A percentile compares a stretch with the other conserved stretches of the same genome.
phyloP scores from a whole-genome alignment of 768 basidiomycete species.

The Kwoniella heveanensis region DNA sequence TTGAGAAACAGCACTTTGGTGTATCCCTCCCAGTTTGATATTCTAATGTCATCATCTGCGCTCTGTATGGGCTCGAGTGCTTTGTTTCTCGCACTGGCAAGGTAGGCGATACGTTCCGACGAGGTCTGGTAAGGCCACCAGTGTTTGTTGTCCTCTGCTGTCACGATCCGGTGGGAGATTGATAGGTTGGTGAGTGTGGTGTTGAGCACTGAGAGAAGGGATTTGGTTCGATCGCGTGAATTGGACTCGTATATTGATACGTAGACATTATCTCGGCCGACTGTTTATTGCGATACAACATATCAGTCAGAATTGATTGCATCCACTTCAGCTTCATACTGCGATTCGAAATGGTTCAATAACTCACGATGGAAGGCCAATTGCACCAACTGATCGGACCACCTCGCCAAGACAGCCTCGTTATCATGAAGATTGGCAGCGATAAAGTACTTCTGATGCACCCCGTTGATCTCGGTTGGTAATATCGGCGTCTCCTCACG shows the following conservation, averaged over 20 bases:
- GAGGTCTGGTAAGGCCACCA: slow-evolving; percentile 45
- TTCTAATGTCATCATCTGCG: slow-evolving; percentile 43
- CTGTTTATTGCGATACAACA: slow-evolving; percentile 4
- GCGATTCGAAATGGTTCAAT: background rate
- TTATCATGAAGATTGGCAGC: slow-evolving; percentile 60
- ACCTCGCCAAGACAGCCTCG: slow-evolving; percentile 57
- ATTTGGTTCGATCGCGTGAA: slow-evolving; percentile 54
- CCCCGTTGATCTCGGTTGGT: background rate
- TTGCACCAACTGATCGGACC: slow-evolving; percentile 56
- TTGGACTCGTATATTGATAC: slow-evolving; percentile 59
- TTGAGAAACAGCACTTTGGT: slow-evolving; percentile 58
- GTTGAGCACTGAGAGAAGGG: slow-evolving; percentile 52
- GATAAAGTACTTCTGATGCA: slow-evolving; percentile 44
- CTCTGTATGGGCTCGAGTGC: slow-evolving; percentile 60
- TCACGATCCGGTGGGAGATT: slow-evolving; percentile 54
- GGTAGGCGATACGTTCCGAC: slow-evolving; percentile 57
- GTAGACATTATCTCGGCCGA: slow-evolving; percentile 60
- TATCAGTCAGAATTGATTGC: background rate
- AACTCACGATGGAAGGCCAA: slow-evolving; percentile 32
- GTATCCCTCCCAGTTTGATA: slow-evolving; percentile 14
- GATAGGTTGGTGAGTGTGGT: slow-evolving; percentile 37
- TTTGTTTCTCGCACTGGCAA: slow-evolving; percentile 58
- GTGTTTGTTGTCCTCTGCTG: slow-evolving; percentile 41
- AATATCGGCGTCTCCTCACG: slow-evolving; percentile 4
- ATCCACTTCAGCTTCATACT: too few species aligned